These are phyloP conservation scores for Barnettozyma botsteinii DNA, from an alignment of 805 yeast genomes.

Conservation along the genomic window DNA sequence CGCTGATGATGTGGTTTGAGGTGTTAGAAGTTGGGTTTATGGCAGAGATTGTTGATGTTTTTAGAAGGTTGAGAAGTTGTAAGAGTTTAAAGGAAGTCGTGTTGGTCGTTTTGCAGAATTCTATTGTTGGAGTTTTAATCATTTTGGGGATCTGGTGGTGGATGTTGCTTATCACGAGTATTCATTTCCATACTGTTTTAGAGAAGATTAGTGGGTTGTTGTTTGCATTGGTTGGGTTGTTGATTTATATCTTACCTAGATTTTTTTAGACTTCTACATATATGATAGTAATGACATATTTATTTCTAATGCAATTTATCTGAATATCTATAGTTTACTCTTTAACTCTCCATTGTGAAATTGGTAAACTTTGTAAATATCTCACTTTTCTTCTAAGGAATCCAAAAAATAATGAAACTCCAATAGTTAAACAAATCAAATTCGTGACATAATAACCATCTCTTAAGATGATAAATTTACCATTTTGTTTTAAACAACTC, in stretches of 20 bases:
- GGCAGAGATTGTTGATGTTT: background rate
- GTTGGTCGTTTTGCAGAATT: background rate
- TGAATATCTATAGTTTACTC: too few relatives aligned
- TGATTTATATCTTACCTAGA: slow-evolving; percentile 37
- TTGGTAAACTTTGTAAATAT: slow-evolving; percentile 66
- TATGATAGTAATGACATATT: background rate
- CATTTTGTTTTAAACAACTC: slow-evolving; percentile 49
- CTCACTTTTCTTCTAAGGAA: slow-evolving; percentile 62
- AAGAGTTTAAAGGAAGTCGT: background rate
- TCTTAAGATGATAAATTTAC: slow-evolving; percentile 43
- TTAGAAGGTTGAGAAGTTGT: background rate
- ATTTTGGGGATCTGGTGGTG: slow-evolving; percentile 64
- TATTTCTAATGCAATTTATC: background rate
- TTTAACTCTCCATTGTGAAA: slow-evolving; percentile 62
- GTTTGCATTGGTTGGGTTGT: slow-evolving; percentile 49
- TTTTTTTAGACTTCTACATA: slow-evolving; percentile 9
- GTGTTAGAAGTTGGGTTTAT: slow-evolving; percentile 36
- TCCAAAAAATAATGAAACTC: slow-evolving; percentile 53
- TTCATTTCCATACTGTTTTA: slow-evolving; percentile 73
- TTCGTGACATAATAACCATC: slow-evolving; percentile 90
- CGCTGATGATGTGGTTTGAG: slow-evolving; percentile 64
- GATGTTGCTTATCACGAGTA: slow-evolving; percentile 80
- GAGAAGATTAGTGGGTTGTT: slow-evolving; percentile 72
- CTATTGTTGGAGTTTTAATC: slow-evolving; percentile 26
- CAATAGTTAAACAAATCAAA: slow-evolving; percentile 60